A percentile compares a stretch with the other conserved stretches of the same genome.
These are phyloP conservation scores for Bauhinia variegata DNA, from an alignment of 306 rosid species.

Conservation along the genomic window DNA sequence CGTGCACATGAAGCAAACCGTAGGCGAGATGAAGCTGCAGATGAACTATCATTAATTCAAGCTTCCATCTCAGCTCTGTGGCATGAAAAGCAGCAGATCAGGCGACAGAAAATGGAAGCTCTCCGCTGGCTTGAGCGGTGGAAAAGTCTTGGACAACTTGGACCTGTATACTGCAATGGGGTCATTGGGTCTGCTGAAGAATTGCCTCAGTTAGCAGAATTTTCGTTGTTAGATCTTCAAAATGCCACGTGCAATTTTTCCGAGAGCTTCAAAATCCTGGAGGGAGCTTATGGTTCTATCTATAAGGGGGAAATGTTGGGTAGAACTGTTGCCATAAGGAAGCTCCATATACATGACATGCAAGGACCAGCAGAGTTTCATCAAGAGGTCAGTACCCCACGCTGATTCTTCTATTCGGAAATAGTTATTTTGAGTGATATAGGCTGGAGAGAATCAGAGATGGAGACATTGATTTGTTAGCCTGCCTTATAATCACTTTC, in stretches of 20 bases:
- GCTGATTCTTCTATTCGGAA: conserved; percentile 26
- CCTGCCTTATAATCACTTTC: conserved; percentile 26
- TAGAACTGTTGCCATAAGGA: conserved; percentile 75
- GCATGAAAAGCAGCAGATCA: conserved; percentile 69
- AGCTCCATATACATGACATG: conserved; percentile 60
- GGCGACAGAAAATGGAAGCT: conserved; percentile 68
- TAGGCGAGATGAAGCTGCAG: conserved; percentile 59
- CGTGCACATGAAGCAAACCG: conserved; percentile 60
- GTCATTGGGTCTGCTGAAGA: conserved; percentile 54
- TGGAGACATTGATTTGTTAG: conserved; percentile 11
- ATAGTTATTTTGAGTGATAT: conserved; percentile 9
- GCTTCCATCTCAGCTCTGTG: conserved; percentile 63
- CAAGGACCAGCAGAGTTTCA: conserved; percentile 71
- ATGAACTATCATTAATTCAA: conserved; percentile 61
- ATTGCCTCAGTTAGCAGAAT: conserved; percentile 61
- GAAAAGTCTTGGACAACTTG: conserved; percentile 60
- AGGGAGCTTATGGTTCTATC: conserved; percentile 74
- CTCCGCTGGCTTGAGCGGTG: conserved; percentile 73
- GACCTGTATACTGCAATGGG: conserved; percentile 50
- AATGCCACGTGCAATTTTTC: conserved; percentile 84
- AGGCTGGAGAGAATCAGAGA: conserved; percentile 11
- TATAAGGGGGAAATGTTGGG: conserved; percentile 89
- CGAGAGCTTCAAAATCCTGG: conserved; percentile 68
- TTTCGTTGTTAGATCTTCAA: conserved; percentile 69
- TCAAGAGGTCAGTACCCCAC: conserved; percentile 60